Evolutionary conservation across 208 protist genomes (phyloP), one percentile per base, ranked within the genome.

Genomic region (Sergeia podlipaevii): DNA sequence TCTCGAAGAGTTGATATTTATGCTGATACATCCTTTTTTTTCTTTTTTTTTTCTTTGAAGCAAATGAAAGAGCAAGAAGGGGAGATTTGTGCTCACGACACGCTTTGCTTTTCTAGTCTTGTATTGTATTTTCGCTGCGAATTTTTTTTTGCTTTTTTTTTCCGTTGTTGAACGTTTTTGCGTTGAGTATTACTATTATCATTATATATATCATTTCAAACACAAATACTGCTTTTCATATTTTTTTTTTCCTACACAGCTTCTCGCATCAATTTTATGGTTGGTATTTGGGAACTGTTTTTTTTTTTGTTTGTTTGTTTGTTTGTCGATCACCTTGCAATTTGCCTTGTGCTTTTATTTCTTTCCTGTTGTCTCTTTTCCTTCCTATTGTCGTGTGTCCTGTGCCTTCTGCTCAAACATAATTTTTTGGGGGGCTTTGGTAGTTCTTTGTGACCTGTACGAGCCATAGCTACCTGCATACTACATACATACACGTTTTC

Each of bases 1-100:
- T 80, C 23, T 67, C 75, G 6, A 74, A 52, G 33, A 72, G 70
- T 28, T 83, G 33, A 58, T 29, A 24, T 3, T 20, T 13, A 24
- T 44, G 10, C 5, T 10, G 4, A 48, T 39, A 23, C 11, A 28
- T 27, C 21, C 42, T 49, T 44, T 15, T 42, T 10, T 28, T 47
- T 23, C 24, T 30, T 23, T 45, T 37, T 64, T 58, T 58, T 45
- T 53, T 51, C 53, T 26, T 53, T 51, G 52, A 11, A 39, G 50
- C 11, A 28, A n/a, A n/a, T n/a, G n/a, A n/a, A n/a, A n/a, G n/a
- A n/a, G n/a, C n/a, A n/a, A n/a, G n/a, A n/a, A n/a, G n/a, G n/a
- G n/a, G n/a, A n/a, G n/a, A n/a, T n/a, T n/a, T n/a, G n/a, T n/a
- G n/a, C n/a, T n/a, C n/a, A n/a, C n/a, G n/a, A n/a, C n/a, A n/a